Evolutionary conservation across 176 grass and related monocot genomes (phyloP).

Genomic region (Juncus inflexus): DNA sequence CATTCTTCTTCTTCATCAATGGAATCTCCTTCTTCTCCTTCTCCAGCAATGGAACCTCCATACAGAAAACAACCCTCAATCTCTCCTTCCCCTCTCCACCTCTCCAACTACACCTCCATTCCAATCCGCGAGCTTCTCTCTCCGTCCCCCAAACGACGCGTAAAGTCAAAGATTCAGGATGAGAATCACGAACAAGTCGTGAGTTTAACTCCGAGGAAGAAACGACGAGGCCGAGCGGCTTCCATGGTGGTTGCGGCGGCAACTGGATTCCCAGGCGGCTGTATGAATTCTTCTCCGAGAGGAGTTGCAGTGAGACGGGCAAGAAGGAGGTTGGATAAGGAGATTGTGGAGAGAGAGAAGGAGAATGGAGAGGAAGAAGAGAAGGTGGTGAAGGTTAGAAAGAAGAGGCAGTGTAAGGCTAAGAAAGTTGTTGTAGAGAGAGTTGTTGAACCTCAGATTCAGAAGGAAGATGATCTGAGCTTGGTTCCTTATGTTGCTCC

Average conservation of each 20-base stretch:
- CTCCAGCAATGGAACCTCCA: constrained; percentile 44
- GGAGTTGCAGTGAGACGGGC: constrained; percentile 40
- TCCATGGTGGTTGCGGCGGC: constrained; percentile 27
- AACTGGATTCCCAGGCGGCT: constrained; percentile 22
- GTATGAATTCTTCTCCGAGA: constrained; percentile 47
- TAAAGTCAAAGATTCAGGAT: constrained; percentile 15
- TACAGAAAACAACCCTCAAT: constrained; percentile 18
- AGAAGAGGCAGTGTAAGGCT: constrained; percentile 12
- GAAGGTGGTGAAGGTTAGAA: constrained; percentile 37
- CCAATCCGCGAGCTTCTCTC: constrained; percentile 68
- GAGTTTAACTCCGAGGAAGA: constrained; percentile 25
- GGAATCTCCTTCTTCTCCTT: constrained; percentile 53
- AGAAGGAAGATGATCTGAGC: constrained; percentile 31
- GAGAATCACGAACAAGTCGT: constrained; percentile 13
- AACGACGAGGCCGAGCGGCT: constrained; percentile 27
- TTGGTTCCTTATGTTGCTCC: constrained; percentile 37
- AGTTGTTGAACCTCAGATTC: neutral
- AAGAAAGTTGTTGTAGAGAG: constrained; percentile 7
- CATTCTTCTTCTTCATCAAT: constrained; percentile 33
- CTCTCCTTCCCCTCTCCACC: constrained; percentile 47
- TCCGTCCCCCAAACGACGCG: constrained; percentile 37
- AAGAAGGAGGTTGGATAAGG: constrained; percentile 71
- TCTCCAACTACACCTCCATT: constrained; percentile 8
- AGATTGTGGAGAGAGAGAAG: constrained; percentile 34
- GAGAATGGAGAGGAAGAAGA: constrained; percentile 49